Base-by-base conservation (phyloP, 2,329 filamentous ascomycete genomes). In the Hymenoscyphus fraxineus region DNA sequence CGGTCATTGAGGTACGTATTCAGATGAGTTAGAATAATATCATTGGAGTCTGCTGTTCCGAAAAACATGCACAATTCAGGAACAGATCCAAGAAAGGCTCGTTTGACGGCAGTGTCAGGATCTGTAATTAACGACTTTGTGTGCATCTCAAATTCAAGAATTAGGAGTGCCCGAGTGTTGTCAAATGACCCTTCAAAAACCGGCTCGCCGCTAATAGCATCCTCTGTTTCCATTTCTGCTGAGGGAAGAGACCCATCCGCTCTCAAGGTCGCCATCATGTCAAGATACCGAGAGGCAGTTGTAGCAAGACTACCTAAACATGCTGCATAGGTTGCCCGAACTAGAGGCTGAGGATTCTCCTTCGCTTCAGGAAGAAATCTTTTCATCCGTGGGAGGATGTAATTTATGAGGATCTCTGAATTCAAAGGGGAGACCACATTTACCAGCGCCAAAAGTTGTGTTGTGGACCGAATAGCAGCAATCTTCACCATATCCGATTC, bases 1-100 rank as follows among this genome's bases (percentile, higher is more conserved):
- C 90, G 87, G 72, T 98, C 95, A 70, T 99, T 99, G 9, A 99
- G 80, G 72, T 99, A 99, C 0, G 95, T 99, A 74, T 98, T 98
- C 35, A 99, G 81, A 78, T 99, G 95, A 39, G 93, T 96, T 27
- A 99, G 80, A 16, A 99, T 88, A n/a, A 99, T 92, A 74, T 99
- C 95, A 75, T 96, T 97, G 0, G 94, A 90, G 73, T 93, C 90
- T n/a, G 88, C 85, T 66, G 91, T 93, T 2, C 92, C 93, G 70
- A 99, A 98, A 77, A 99, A 98, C 69, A 97, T 87, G 75, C 95
- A 99, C 1, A 99, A 82, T 67, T 93, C 91, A 0, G 93, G 90
- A 0, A 99, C 93, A 7, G 95, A 98, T 9, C 90, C 90, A 56
- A 99, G 80, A 73, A 99, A 97, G 0, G 95, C 93, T 65, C 95